Base-by-base conservation (phyloP, 208 protist species). In the Histomonas meleagridis region DNA sequence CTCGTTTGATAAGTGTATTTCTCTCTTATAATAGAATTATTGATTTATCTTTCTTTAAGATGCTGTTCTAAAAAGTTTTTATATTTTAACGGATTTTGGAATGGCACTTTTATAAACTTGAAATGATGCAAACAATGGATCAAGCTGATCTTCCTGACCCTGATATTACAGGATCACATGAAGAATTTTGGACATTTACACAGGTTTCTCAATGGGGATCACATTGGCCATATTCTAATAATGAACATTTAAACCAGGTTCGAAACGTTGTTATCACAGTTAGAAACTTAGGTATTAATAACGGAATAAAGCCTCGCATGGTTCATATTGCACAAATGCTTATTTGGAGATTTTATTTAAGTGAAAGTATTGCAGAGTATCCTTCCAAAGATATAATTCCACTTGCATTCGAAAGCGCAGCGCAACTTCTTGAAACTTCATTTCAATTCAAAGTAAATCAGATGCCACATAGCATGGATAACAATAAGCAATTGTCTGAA, bases 101-200 rank as follows among this genome's bases (percentile, higher is more conserved):
- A n/a, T n/a, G n/a, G n/a, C n/a, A n/a, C n/a, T n/a, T n/a, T n/a
- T n/a, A n/a, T n/a, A n/a, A n/a, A n/a, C n/a, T n/a, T n/a, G n/a
- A n/a, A n/a, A n/a, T n/a, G n/a, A n/a, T n/a, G n/a, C n/a, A n/a
- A n/a, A n/a, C n/a, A n/a, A n/a, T n/a, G n/a, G n/a, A n/a, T n/a
- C n/a, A n/a, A n/a, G n/a, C n/a, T n/a, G n/a, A n/a, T n/a, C n/a
- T n/a, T n/a, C n/a, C n/a, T n/a, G 65, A 72, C 65, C 65, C 40
- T 72, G 32, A 26, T 35, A 72, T 72, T 10, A 86, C 76, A 35
- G 76, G 76, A 21, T 86, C 76, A 38, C 76, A 86, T 55, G 76
- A 86, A 86, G 76, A 86, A 48, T 86, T 86, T 35, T 86, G 76
- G 76, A 43, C 32, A 38, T 86, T 86, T 55, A 57, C 76, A 32